Percentiles rank a stretch among this genome's conserved stretches.
Conservation (phyloP, 1,284 basidiomycete genomes). For the Sutorius eximius region DNA sequence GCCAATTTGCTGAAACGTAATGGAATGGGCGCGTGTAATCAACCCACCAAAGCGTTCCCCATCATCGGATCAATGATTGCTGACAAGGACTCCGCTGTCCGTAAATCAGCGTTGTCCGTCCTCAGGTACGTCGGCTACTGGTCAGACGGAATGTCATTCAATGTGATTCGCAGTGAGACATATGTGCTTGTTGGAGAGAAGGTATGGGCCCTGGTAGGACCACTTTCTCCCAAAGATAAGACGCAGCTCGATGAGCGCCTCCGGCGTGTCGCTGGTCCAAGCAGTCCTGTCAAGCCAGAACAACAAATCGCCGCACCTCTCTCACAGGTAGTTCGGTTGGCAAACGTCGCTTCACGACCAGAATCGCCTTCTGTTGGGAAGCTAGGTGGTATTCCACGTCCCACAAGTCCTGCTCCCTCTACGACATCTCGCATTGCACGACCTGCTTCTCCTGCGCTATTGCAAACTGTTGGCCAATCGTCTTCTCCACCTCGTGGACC, state of each 20-base stretch:
- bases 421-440: conserved; percentile 56
- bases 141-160: conserved; percentile 1
- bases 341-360: conserved; percentile 49
- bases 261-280: conserved; percentile 74
- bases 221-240: conserved; percentile 82
- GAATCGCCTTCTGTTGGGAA: conserved; percentile 53
- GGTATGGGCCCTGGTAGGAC: conserved; percentile 79
- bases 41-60: conserved; percentile 78
- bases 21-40: conserved; percentile 78
- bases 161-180: conserved; percentile 57
- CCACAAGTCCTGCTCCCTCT: conserved; percentile 62
- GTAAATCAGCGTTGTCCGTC: conserved; percentile 78
- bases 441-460: conserved; percentile 57
- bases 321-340: conserved; percentile 54
- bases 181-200: conserved; percentile 85
- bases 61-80: conserved; percentile 79
- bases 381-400: conserved; percentile 49
- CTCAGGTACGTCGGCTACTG: conserved; percentile 53
- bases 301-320: conserved; percentile 34
- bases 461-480: conserved; percentile 37
- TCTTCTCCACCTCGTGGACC: conserved; percentile 45
- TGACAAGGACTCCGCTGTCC: conserved; percentile 85
- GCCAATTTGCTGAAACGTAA: conserved; percentile 77
- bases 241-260: conserved; percentile 90
- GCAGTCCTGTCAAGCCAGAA: conserved; percentile 50